Percentiles rank a stretch among this genome's conserved stretches.
These are phyloP conservation scores for Roridomyces roridus DNA, from an alignment of 768 basidiomycete species.

Conservation along the genomic window DNA sequence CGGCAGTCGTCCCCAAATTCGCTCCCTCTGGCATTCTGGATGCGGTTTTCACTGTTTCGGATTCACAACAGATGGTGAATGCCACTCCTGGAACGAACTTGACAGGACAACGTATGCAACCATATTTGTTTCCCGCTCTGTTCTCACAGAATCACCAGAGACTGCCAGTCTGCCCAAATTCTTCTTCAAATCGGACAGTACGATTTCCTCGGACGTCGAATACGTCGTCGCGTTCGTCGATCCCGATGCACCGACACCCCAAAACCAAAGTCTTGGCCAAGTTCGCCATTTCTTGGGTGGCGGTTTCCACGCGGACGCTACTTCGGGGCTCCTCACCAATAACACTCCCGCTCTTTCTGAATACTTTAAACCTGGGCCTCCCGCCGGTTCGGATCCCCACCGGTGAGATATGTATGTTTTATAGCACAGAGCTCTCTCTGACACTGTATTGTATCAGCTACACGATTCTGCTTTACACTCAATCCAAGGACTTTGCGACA, in stretches of 20 bases:
- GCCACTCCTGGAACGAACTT: conserved; percentile 44
- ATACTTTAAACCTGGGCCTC: conserved; percentile 46
- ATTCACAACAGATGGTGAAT: conserved; percentile 32
- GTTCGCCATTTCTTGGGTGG: conserved; percentile 50
- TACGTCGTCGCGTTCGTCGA: conserved; percentile 49
- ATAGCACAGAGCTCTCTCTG: background rate
- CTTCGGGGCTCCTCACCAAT: conserved; percentile 41
- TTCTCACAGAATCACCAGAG: too few species aligned
- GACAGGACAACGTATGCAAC: conserved; percentile 44
- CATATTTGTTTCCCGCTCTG: background rate
- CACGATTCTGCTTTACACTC: conserved; percentile 29
- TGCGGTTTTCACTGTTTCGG: conserved; percentile 43
- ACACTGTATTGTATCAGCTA: conserved; percentile 22
- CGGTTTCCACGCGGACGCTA: conserved; percentile 38
- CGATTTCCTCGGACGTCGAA: conserved; percentile 29
- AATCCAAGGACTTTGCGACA: conserved; percentile 27
- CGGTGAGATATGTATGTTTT: conserved; percentile 34
- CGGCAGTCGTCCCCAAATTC: conserved; percentile 45
- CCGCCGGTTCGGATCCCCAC: conserved; percentile 49
- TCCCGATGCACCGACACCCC: conserved; percentile 50
- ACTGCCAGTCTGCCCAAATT: conserved; percentile 41
- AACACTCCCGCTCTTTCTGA: conserved; percentile 45
- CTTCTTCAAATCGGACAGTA: conserved; percentile 32
- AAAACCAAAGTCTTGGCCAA: conserved; percentile 41
- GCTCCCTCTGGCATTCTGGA: conserved; percentile 41